Conservation (phyloP, 1,284 basidiomycete species). For the Ustilago nuda region DNA sequence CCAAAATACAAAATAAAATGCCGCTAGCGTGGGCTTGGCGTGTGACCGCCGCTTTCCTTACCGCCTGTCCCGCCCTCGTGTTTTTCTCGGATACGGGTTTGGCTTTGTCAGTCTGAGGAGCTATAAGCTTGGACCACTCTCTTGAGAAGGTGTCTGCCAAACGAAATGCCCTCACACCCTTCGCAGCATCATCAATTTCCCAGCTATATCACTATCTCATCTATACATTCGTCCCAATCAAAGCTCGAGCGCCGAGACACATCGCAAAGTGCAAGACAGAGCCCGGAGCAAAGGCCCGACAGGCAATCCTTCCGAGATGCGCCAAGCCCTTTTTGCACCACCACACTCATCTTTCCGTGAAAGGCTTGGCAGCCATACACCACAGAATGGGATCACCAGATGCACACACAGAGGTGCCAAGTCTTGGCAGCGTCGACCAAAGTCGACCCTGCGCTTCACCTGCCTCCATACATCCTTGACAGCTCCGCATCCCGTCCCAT, state of each 20-base stretch:
- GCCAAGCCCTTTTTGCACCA: conserved; percentile 5
- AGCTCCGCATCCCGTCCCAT: conserved; percentile 84
- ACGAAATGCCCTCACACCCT: too few species aligned
- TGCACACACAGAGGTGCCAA: neutral
- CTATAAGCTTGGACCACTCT: neutral
- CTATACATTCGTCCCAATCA: neutral
- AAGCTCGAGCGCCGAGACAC: too few species aligned
- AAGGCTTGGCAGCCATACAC: neutral
- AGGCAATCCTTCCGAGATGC: neutral
- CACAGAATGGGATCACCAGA: neutral
- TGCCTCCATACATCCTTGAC: conserved; percentile 82
- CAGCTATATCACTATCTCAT: too few species aligned
- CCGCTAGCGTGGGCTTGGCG: neutral
- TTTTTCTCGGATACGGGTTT: conserved; percentile 10
- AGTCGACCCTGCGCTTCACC: conserved; percentile 69
- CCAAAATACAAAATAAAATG: neutral
- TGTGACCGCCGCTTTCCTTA: conserved; percentile 18
- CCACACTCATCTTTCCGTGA: conserved; percentile 1
- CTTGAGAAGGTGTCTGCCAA: conserved; percentile 11
- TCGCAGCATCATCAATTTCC: too few species aligned
- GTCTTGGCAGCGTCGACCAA: neutral
- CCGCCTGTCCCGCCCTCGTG: conserved; percentile 35
- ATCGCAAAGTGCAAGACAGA: neutral
- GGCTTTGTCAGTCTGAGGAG: too few species aligned
- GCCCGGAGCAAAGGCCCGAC: neutral